A percentile compares a stretch with the other conserved stretches of the same genome.
Conservation (phyloP, 2,329 filamentous ascomycete species). For the Dothistroma pini region DNA sequence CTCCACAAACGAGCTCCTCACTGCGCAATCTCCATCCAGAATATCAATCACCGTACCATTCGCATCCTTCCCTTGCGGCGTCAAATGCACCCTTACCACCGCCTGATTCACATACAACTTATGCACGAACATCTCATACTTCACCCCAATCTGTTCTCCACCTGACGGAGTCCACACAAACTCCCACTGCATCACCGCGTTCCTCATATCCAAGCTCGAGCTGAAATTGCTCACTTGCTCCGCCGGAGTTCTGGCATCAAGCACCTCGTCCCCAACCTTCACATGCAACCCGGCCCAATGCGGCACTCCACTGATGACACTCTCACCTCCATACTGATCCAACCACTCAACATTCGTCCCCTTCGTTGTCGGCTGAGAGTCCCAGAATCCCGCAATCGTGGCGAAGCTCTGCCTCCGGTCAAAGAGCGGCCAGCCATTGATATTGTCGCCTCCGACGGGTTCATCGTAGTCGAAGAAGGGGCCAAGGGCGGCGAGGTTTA, state of each 20-base stretch:
- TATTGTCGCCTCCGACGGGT: constrained; percentile 53
- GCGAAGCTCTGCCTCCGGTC: constrained; percentile 61
- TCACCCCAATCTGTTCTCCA: constrained; percentile 52
- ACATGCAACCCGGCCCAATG: constrained; percentile 63
- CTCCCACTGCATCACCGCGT: constrained; percentile 60
- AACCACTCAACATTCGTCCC: constrained; percentile 66
- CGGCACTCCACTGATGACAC: constrained; percentile 66
- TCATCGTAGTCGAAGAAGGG: constrained; percentile 61
- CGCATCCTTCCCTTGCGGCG: constrained; percentile 46
- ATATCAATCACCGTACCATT: constrained; percentile 62
- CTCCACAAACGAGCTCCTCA: constrained; percentile 57
- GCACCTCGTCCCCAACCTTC: constrained; percentile 50
- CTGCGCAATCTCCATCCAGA: constrained; percentile 65
- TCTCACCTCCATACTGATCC: constrained; percentile 65
- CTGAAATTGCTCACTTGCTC: constrained; percentile 58
- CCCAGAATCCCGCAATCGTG: constrained; percentile 65
- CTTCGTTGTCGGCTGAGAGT: constrained; percentile 56
- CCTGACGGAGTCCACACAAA: constrained; percentile 62
- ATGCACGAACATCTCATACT: constrained; percentile 64
- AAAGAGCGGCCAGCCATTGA: constrained; percentile 63
- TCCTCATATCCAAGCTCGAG: constrained; percentile 60
- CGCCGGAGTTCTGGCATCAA: constrained; percentile 60
- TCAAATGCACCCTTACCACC: constrained; percentile 58
- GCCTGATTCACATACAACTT: constrained; percentile 61
- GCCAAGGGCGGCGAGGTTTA: constrained; percentile 59